These are phyloP conservation scores for Oryza rufipogon DNA, from an alignment of 176 grass and related monocot species.

Conservation along the genomic window DNA sequence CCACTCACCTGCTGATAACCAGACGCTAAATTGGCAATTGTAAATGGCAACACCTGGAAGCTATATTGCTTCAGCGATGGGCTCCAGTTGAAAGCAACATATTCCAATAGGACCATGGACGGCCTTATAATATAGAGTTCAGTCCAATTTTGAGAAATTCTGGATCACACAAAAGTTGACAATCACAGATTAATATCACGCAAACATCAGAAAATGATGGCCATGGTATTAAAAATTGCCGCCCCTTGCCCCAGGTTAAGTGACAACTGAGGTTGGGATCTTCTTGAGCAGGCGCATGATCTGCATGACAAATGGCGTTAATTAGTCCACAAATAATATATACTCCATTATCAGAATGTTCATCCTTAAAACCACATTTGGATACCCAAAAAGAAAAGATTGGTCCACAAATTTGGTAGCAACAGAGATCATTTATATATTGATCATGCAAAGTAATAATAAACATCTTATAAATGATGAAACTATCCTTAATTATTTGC, in stretches of 20 bases:
- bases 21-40: constrained; percentile 1
- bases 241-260: constrained; percentile 52
- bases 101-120: background rate
- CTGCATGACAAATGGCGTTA: background rate
- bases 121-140: constrained; percentile 31
- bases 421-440: background rate
- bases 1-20: background rate
- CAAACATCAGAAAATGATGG: constrained; percentile 19
- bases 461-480: background rate
- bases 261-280: constrained; percentile 22
- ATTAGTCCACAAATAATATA: background rate
- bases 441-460: background rate
- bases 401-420: background rate
- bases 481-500: background rate
- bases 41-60: constrained; percentile 11
- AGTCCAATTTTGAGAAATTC: background rate
- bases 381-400: background rate
- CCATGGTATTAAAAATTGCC: constrained; percentile 12
- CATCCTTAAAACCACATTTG: background rate
- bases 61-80: too few species aligned
- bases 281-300: constrained; percentile 4
- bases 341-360: background rate
- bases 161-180: background rate
- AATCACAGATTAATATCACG: constrained; percentile 10
- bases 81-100: too few species aligned